Conservation (phyloP, 2,329 filamentous ascomycete genomes). For the Knoxdaviesia proteae region DNA sequence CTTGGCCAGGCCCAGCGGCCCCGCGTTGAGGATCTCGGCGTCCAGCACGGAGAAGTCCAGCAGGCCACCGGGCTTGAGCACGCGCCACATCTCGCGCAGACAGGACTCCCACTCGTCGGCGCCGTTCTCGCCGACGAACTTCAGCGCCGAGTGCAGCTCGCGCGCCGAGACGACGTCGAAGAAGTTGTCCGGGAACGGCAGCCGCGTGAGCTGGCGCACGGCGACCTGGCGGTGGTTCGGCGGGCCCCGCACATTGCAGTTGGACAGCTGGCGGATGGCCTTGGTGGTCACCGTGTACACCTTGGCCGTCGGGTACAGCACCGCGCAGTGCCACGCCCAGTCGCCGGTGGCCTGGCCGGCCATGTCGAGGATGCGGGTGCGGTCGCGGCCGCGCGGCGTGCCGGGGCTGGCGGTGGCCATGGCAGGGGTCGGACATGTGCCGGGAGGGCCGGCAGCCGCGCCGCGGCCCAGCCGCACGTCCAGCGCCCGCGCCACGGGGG, state of each 20-base stretch:
- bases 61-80: slow-evolving; percentile 82
- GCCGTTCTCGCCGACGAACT: slow-evolving; percentile 44
- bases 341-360: slow-evolving; percentile 70
- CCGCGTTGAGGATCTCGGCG: slow-evolving; percentile 71
- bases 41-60: slow-evolving; percentile 83
- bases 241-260: slow-evolving; percentile 61
- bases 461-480: slow-evolving; percentile 6
- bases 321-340: slow-evolving; percentile 88
- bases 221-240: slow-evolving; percentile 70
- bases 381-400: slow-evolving; percentile 17
- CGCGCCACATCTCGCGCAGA: slow-evolving; percentile 67
- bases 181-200: slow-evolving; percentile 69
- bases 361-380: slow-evolving; percentile 61
- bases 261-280: slow-evolving; percentile 46
- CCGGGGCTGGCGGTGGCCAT: too few relatives aligned
- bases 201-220: slow-evolving; percentile 53
- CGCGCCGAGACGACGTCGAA: slow-evolving; percentile 88
- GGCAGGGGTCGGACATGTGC: too few relatives aligned
- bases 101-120: slow-evolving; percentile 78
- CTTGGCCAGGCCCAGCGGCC: slow-evolving; percentile 58
- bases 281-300: slow-evolving; percentile 76
- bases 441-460: too few relatives aligned
- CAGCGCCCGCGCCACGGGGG: slow-evolving; percentile 41
- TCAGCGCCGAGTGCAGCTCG: slow-evolving; percentile 68
- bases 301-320: slow-evolving; percentile 66